Evolutionary conservation across 2,329 filamentous ascomycete genomes (phyloP).

Genomic region (Epichloe baconii): DNA sequence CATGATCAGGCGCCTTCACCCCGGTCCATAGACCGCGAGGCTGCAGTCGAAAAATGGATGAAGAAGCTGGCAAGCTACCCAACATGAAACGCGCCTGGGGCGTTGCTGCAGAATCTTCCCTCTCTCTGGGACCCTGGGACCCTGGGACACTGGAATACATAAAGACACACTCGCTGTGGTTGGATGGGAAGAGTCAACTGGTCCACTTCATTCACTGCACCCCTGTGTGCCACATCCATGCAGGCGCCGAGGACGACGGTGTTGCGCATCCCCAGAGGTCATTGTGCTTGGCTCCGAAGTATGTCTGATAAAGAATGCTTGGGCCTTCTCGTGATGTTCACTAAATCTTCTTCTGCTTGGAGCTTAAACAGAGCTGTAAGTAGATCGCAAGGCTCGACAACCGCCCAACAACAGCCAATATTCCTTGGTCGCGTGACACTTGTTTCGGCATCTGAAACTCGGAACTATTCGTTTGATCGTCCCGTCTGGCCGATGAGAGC

Average conservation of each 20-base stretch:
- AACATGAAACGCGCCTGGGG: constrained; percentile 38
- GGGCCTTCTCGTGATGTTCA: neutral
- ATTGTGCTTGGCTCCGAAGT: no score
- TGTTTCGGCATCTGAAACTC: constrained; percentile 9
- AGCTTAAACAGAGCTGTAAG: no score
- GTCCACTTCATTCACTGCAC: constrained; percentile 8
- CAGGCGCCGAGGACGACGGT: no score
- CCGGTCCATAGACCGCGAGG: neutral
- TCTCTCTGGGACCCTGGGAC: neutral
- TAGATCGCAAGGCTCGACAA: no score
- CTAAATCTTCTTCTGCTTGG: neutral
- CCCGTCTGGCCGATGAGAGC: constrained; percentile 9
- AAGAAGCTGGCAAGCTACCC: constrained; percentile 14
- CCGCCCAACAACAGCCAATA: neutral
- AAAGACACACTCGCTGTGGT: constrained; percentile 19
- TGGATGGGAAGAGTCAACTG: constrained; percentile 6
- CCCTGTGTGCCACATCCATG: no score
- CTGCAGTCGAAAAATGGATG: neutral
- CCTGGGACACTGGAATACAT: constrained; percentile 14
- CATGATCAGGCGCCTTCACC: neutral
- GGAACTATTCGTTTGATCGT: constrained; percentile 14
- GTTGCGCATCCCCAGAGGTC: no score
- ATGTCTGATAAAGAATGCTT: neutral
- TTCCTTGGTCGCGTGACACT: constrained; percentile 4
- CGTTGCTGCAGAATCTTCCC: constrained; percentile 34